phyloP scores from a whole-genome alignment of 768 basidiomycete genomes.

The Thelephora aurantiotincta region DNA sequence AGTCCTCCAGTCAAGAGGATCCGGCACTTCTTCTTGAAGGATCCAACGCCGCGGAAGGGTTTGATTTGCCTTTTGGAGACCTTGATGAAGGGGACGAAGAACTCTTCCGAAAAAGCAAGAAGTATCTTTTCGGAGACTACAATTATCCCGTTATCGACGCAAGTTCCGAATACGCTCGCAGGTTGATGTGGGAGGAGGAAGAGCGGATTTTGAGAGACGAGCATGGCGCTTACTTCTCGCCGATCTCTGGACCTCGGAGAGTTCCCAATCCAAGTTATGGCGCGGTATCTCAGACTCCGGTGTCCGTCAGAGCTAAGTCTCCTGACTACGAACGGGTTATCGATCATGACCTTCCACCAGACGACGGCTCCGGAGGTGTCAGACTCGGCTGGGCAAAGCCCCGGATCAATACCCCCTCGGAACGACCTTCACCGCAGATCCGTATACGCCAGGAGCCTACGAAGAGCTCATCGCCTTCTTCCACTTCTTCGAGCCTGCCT shows the following conservation, averaged over 20 bases:
- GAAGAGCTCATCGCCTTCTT: slow-evolving; percentile 1
- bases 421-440: not conserved
- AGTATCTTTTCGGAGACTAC: slow-evolving; percentile 82
- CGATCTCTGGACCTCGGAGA: slow-evolving; percentile 34
- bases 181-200: slow-evolving; percentile 69
- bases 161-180: slow-evolving; percentile 58
- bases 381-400: slow-evolving; percentile 32
- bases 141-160: slow-evolving; percentile 84
- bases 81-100: slow-evolving; percentile 59
- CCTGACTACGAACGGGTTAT: slow-evolving; percentile 19
- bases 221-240: slow-evolving; percentile 58
- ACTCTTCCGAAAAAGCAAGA: slow-evolving; percentile 61
- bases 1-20: slow-evolving; percentile 14
- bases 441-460: not conserved
- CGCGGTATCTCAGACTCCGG: slow-evolving; percentile 20
- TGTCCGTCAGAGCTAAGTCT: not conserved
- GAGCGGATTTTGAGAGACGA: slow-evolving; percentile 69
- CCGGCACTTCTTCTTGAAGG: slow-evolving; percentile 7
- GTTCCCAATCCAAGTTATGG: slow-evolving; percentile 29
- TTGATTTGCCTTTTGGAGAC: slow-evolving; percentile 53
- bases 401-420: slow-evolving; percentile 7
- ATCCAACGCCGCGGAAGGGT: slow-evolving; percentile 23
- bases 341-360: slow-evolving; percentile 26
- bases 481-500: slow-evolving; percentile 7
- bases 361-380: slow-evolving; percentile 23